These are phyloP conservation scores for Trichocladium uniseriatum DNA, from an alignment of 495 filamentous ascomycete species.

Conservation along the genomic window DNA sequence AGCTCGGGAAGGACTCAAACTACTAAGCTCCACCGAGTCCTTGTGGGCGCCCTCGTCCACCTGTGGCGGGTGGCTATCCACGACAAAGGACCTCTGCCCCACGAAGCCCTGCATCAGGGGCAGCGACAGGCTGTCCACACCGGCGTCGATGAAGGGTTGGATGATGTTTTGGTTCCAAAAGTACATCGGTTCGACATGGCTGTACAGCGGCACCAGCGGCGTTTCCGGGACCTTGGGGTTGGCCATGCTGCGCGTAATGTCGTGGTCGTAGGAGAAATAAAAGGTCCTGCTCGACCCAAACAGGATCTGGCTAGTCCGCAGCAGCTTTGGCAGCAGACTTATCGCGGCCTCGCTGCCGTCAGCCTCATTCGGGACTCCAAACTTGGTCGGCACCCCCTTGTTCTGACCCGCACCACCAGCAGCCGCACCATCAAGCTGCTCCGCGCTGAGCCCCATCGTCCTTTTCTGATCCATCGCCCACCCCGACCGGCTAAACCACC, in stretches of 20 bases:
- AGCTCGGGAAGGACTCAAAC: conserved; percentile 17
- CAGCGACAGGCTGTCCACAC: conserved; percentile 57
- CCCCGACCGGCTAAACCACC: conserved; percentile 79
- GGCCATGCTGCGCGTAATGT: conserved; percentile 63
- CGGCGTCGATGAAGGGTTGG: conserved; percentile 60
- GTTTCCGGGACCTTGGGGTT: conserved; percentile 29
- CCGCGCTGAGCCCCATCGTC: conserved; percentile 47
- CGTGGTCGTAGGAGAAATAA: conserved; percentile 87
- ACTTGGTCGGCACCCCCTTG: conserved; percentile 15
- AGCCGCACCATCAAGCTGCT: conserved; percentile 3
- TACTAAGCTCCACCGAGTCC: conserved; percentile 35
- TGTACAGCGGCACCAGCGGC: conserved; percentile 51
- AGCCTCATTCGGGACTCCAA: conserved; percentile 22
- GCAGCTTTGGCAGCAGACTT: conserved; percentile 68
- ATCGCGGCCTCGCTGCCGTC: conserved; percentile 27
- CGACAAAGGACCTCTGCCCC: conserved; percentile 70
- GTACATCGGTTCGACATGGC: conserved; percentile 66
- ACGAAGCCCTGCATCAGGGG: conserved; percentile 94
- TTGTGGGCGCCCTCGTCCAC: conserved; percentile 28
- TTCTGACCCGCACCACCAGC: conserved; percentile 6
- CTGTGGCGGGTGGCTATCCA: conserved; percentile 43
- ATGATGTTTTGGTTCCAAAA: conserved; percentile 86
- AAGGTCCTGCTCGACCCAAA: conserved; percentile 74
- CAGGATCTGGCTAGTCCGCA: conserved; percentile 71
- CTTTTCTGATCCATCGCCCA: conserved; percentile 55